Conservation (phyloP, 148 eudicot genomes). For the Cornus suecica region DNA sequence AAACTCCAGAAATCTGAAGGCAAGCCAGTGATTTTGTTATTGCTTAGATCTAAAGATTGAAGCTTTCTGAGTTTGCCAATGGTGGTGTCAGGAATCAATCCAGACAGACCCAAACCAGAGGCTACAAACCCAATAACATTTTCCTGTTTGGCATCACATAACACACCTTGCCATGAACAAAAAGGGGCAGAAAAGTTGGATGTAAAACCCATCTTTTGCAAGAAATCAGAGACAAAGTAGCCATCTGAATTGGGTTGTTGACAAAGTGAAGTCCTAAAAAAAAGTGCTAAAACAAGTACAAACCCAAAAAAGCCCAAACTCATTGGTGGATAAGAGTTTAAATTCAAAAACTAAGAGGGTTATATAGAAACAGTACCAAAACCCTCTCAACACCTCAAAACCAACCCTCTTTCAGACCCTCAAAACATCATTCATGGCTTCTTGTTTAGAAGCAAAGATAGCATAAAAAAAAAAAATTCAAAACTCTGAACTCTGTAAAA, state of each 20-base stretch:
- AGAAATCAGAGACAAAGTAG: slow-evolving; percentile 44
- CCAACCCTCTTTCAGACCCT: not conserved
- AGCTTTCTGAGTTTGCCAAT: slow-evolving; percentile 55
- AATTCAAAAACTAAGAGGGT: not conserved
- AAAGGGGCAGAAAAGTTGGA: slow-evolving; percentile 38
- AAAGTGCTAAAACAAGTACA: slow-evolving; percentile 29
- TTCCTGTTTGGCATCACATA: slow-evolving; percentile 35
- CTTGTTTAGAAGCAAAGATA: slow-evolving; percentile 2
- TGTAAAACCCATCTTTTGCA: slow-evolving; percentile 47
- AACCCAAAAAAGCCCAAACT: slow-evolving; percentile 24
- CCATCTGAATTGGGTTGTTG: slow-evolving; percentile 61
- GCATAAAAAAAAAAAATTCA: too few relatives aligned
- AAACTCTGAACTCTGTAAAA: too few relatives aligned
- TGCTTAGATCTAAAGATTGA: slow-evolving; percentile 48
- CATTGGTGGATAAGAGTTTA: slow-evolving; percentile 19
- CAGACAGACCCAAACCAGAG: slow-evolving; percentile 50
- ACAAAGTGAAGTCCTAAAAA: slow-evolving; percentile 28
- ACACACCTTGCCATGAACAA: slow-evolving; percentile 57
- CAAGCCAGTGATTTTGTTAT: slow-evolving; percentile 43
- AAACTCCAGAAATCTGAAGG: slow-evolving; percentile 70
- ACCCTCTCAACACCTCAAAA: slow-evolving; percentile 12
- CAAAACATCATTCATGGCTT: slow-evolving; percentile 12
- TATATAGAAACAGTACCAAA: slow-evolving; percentile 5
- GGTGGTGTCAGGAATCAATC: slow-evolving; percentile 54
- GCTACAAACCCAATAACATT: slow-evolving; percentile 32